A percentile compares a stretch with the other conserved stretches of the same genome.
phyloP scores from a whole-genome alignment of 2,329 filamentous ascomycete genomes.

The Talaromyces sp. region DNA sequence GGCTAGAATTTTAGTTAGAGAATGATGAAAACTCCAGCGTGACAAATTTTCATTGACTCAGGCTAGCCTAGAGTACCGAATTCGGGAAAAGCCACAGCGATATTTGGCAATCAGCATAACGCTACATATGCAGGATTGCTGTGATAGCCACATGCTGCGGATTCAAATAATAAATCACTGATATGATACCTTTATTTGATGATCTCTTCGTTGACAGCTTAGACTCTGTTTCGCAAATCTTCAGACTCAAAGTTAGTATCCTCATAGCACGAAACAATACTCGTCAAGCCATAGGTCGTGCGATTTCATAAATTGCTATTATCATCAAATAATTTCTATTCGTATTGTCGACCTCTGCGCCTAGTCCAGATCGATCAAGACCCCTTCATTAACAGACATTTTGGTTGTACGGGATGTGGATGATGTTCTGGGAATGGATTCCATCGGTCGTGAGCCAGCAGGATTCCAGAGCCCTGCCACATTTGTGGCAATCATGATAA shows the following conservation, averaged over 20 bases:
- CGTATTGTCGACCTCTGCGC: background rate
- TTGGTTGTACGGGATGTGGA: background rate
- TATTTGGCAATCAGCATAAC: background rate
- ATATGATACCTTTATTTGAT: background rate
- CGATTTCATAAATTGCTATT: background rate
- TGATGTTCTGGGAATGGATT: background rate
- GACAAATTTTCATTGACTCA: background rate
- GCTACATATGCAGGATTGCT: background rate
- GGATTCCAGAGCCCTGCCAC: conserved; percentile 32
- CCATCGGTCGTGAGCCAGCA: background rate
- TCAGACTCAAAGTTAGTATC: background rate
- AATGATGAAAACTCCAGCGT: background rate
- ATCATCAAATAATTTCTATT: background rate
- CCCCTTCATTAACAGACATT: background rate
- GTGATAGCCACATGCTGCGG: background rate
- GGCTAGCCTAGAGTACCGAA: background rate
- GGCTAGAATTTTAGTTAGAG: background rate
- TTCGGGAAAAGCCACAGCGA: background rate
- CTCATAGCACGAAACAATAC: background rate
- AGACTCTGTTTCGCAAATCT: background rate
- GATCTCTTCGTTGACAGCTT: background rate
- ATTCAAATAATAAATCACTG: background rate
- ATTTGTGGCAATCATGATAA: conserved; percentile 34
- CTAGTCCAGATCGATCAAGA: conserved; percentile 9
- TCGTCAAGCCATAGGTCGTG: background rate